Percentiles rank a stretch among this genome's conserved stretches.
phyloP scores from a whole-genome alignment of 2,329 filamentous ascomycete species.

The Fusarium pseudocircinatum region DNA sequence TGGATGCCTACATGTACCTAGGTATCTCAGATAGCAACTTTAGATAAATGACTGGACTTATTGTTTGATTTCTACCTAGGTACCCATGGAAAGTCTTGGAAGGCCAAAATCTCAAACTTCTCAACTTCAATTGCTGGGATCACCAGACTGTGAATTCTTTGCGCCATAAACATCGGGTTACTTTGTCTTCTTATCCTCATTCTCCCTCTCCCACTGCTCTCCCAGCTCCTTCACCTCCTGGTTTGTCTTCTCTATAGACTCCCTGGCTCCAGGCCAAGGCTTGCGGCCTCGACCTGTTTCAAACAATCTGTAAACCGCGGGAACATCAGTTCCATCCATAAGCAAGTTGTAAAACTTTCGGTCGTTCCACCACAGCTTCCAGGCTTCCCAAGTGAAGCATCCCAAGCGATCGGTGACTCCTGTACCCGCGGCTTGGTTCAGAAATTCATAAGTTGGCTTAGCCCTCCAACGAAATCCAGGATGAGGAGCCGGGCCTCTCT shows the following conservation, averaged over 20 bases:
- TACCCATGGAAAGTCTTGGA: neutral
- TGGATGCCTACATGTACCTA: neutral
- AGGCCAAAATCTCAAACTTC: neutral
- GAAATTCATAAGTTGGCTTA: slow-evolving; percentile 45
- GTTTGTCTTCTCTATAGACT: slow-evolving; percentile 45
- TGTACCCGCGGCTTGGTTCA: slow-evolving; percentile 55
- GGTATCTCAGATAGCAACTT: neutral
- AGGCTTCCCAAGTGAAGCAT: slow-evolving; percentile 52
- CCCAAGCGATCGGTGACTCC: slow-evolving; percentile 52
- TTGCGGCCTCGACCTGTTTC: slow-evolving; percentile 51
- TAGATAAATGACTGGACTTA: neutral
- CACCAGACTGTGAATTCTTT: neutral
- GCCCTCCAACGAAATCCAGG: slow-evolving; percentile 39
- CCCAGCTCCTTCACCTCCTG: slow-evolving; percentile 29
- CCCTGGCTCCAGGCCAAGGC: slow-evolving; percentile 52
- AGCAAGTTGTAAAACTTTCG: slow-evolving; percentile 52
- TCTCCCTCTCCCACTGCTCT: slow-evolving; percentile 37
- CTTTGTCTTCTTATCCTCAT: slow-evolving; percentile 36
- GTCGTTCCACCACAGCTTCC: slow-evolving; percentile 56
- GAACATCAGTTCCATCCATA: slow-evolving; percentile 51
- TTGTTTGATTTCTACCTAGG: neutral
- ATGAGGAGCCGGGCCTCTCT: slow-evolving; percentile 39
- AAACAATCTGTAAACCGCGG: slow-evolving; percentile 54
- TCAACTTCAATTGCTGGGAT: neutral
- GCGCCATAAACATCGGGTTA: neutral